Evolutionary conservation across 257 asterid genomes (phyloP), one percentile per base, ranked within the genome.

Genomic region (Galeopsis tetrahit): DNA sequence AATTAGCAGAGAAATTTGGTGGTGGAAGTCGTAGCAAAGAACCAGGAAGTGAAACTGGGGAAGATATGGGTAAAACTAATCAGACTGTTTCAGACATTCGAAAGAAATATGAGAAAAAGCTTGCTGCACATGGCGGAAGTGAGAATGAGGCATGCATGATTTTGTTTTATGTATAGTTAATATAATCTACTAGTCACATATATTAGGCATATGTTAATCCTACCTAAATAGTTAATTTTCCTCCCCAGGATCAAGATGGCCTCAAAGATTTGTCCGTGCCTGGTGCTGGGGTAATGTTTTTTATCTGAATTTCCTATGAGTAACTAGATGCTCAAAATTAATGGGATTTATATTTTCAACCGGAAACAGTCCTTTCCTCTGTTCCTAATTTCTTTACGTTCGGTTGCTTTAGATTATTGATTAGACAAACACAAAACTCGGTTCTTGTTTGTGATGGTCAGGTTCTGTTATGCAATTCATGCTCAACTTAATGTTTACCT

Each of bases 1-100:
- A 95, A 79, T 81, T 95, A 75, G 98, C 96, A 66, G 97, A 92
- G 82, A 95, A 92, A 84, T 95, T 94, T 79, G 99, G 98, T 69
- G 97, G 89, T 80, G 95, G 97, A 71, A 86, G 82, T 73, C 91
- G 79, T 49, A 83, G 76, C 55, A 85, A 80, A 80, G 99, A 90
- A 80, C 70, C 85, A 46, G 85, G 85, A 63, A 78, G 60, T 77
- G 96, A 88, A 59, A 67, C 10, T 31, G 97, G 90, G 80, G 98
- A 88, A 70, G 97, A 86, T 81, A 78, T 62, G 63, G 84, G 67
- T 60, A 90, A 88, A 53, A 87, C 52, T 61, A 86, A 79, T 81
- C 93, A 84, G 77, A 75, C 82, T 64, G 92, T 95, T 65, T 84
- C 89, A 65, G 98, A 92, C 80, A 95, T 95, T 74, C 87, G 98